A percentile compares a stretch with the other conserved stretches of the same genome.
Conservation (phyloP, 2,329 filamentous ascomycete species). For the Colletotrichum lentis region DNA sequence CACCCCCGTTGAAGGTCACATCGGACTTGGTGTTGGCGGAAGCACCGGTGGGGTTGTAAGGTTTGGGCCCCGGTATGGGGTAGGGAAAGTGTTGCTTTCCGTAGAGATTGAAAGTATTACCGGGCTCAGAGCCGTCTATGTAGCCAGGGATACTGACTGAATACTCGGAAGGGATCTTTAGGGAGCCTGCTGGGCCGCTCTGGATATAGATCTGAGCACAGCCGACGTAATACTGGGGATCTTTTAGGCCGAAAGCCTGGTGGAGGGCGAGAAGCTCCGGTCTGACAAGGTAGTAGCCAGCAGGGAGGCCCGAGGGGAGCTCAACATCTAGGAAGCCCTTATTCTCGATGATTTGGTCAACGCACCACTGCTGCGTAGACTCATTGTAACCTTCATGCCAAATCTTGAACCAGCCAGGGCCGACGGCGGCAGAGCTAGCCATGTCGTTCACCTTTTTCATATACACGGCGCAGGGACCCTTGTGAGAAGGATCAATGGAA, state of each 20-base stretch:
- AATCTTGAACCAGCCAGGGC: constrained; percentile 81
- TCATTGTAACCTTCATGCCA: constrained; percentile 73
- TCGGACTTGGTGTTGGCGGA: constrained; percentile 19
- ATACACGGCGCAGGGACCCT: constrained; percentile 77
- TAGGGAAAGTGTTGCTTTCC: constrained; percentile 63
- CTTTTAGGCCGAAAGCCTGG: constrained; percentile 57
- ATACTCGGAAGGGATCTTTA: constrained; percentile 56
- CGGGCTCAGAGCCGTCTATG: constrained; percentile 61
- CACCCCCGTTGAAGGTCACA: constrained; percentile 53
- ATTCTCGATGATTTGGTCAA: constrained; percentile 71
- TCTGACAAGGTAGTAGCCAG: constrained; percentile 75
- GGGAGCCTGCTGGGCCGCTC: constrained; percentile 53
- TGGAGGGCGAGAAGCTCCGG: constrained; percentile 76
- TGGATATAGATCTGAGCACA: constrained; percentile 76
- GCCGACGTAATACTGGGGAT: constrained; percentile 77
- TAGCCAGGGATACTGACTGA: constrained; percentile 74
- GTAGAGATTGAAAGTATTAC: constrained; percentile 73
- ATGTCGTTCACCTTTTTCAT: constrained; percentile 73
- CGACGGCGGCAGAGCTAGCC: constrained; percentile 59
- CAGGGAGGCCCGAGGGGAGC: constrained; percentile 67
- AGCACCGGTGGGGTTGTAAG: constrained; percentile 55
- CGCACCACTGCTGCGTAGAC: constrained; percentile 69
- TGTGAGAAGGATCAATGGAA: constrained; percentile 67
- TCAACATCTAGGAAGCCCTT: constrained; percentile 69
- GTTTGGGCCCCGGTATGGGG: constrained; percentile 63